A percentile compares a stretch with the other conserved stretches of the same genome.
These are phyloP conservation scores for Borealophlyctis nickersoniae DNA, from an alignment of 192 early-diverging fungal species.

Conservation along the genomic window DNA sequence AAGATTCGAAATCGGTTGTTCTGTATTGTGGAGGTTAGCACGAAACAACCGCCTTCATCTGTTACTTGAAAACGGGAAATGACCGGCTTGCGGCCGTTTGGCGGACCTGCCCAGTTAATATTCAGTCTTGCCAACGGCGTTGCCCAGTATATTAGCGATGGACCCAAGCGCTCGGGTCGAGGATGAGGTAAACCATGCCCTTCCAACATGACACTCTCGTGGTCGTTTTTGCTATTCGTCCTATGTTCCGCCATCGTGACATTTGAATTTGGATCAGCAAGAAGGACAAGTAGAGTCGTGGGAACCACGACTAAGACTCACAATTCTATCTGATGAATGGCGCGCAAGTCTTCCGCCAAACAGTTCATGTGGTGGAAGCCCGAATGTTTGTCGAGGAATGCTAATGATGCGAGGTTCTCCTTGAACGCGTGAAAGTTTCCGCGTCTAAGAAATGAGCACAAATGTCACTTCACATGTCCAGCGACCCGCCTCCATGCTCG, in stretches of 20 bases:
- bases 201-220: slow-evolving; percentile 8
- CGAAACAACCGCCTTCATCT: not conserved
- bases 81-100: no score
- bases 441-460: slow-evolving; percentile 5
- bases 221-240: slow-evolving; percentile 2
- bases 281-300: not conserved
- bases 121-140: slow-evolving; percentile 4
- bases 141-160: slow-evolving; percentile 22
- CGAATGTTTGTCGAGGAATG: slow-evolving; percentile 18
- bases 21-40: not conserved
- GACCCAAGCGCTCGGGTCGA: slow-evolving; percentile 12
- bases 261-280: not conserved
- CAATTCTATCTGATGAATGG: slow-evolving; percentile 17
- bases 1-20: not conserved
- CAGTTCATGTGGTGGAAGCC: slow-evolving; percentile 17
- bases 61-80: no score
- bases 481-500: no score
- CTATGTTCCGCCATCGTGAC: not conserved
- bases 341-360: slow-evolving; percentile 15
- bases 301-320: not conserved
- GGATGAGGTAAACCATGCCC: slow-evolving; percentile 22
- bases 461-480: slow-evolving; percentile 7
- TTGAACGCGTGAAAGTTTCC: slow-evolving; percentile 19
- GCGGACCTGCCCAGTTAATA: slow-evolving; percentile 19
- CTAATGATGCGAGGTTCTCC: slow-evolving; percentile 3